A percentile compares a stretch with the other conserved stretches of the same genome.
Conservation (phyloP, 1,284 basidiomycete genomes). For the Leccinum pachyderme region DNA sequence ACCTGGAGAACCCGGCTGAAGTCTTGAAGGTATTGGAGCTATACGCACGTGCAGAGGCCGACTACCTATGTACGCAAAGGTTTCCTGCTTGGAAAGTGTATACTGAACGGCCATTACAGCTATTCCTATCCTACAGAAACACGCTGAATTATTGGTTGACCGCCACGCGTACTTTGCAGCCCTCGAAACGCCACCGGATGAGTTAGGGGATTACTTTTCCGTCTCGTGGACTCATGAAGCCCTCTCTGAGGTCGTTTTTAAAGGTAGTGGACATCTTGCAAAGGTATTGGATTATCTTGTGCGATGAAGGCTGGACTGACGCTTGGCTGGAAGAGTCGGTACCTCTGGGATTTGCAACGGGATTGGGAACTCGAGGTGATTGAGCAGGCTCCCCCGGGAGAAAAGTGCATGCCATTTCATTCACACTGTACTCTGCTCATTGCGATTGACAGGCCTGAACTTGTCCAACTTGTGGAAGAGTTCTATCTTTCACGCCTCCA, state of each 20-base stretch:
- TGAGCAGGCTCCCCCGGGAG: slow-evolving; percentile 41
- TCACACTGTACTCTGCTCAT: slow-evolving; percentile 1
- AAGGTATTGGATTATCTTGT: slow-evolving; percentile 40
- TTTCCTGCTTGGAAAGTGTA: slow-evolving; percentile 11
- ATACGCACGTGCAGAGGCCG: slow-evolving; percentile 69
- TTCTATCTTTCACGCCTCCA: slow-evolving; percentile 57
- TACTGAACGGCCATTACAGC: slow-evolving; percentile 44
- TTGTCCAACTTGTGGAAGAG: slow-evolving; percentile 47
- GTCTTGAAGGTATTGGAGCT: slow-evolving; percentile 59
- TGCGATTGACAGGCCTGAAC: slow-evolving; percentile 33
- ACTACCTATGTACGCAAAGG: slow-evolving; percentile 73
- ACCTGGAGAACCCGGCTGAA: slow-evolving; percentile 49
- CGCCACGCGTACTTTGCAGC: slow-evolving; percentile 49
- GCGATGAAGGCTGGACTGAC: slow-evolving; percentile 13
- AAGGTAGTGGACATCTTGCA: slow-evolving; percentile 59
- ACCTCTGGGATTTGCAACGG: slow-evolving; percentile 68
- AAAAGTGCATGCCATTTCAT: slow-evolving; percentile 42
- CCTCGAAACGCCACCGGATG: slow-evolving; percentile 44
- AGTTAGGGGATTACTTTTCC: slow-evolving; percentile 53
- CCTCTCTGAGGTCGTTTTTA: slow-evolving; percentile 54
- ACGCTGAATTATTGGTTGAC: slow-evolving; percentile 66
- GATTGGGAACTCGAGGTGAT: slow-evolving; percentile 76
- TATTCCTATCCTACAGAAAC: slow-evolving; percentile 66
- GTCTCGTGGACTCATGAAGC: slow-evolving; percentile 58
- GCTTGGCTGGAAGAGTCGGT: slow-evolving; percentile 52